phyloP scores from a whole-genome alignment of 2,329 filamentous ascomycete species.

The Neonectria hederae region DNA sequence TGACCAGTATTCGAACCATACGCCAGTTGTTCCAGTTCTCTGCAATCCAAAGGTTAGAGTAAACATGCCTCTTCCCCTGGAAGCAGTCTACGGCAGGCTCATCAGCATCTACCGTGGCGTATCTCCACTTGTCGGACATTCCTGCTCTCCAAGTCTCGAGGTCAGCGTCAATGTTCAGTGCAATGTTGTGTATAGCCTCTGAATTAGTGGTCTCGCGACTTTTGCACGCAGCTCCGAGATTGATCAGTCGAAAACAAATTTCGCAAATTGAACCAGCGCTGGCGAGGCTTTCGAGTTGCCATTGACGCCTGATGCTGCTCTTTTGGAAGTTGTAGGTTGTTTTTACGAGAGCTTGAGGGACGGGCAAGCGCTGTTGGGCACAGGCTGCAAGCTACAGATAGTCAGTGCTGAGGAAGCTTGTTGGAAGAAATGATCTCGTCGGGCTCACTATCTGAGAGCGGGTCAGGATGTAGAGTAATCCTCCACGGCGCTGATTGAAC shows the following conservation, averaged over 20 bases:
- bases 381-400: not conserved
- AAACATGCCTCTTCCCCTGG: not conserved
- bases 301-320: not conserved
- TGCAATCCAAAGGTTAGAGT: not conserved
- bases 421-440: not conserved
- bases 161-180: not conserved
- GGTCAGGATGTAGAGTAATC: slow-evolving; percentile 37
- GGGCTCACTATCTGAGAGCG: slow-evolving; percentile 40
- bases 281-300: not conserved
- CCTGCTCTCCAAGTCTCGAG: not conserved
- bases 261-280: not conserved
- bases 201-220: not conserved
- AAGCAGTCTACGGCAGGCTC: not conserved
- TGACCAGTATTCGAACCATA: not conserved
- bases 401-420: not conserved
- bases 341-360: not conserved
- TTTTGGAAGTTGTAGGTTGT: not conserved
- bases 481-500: slow-evolving; percentile 34
- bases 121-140: not conserved
- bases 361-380: not conserved
- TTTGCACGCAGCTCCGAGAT: not conserved
- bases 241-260: not conserved
- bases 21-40: slow-evolving; percentile 8
- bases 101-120: not conserved
- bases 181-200: not conserved